Base-by-base conservation (phyloP, 768 basidiomycete species). In the Macrolepiota fuliginosa region DNA sequence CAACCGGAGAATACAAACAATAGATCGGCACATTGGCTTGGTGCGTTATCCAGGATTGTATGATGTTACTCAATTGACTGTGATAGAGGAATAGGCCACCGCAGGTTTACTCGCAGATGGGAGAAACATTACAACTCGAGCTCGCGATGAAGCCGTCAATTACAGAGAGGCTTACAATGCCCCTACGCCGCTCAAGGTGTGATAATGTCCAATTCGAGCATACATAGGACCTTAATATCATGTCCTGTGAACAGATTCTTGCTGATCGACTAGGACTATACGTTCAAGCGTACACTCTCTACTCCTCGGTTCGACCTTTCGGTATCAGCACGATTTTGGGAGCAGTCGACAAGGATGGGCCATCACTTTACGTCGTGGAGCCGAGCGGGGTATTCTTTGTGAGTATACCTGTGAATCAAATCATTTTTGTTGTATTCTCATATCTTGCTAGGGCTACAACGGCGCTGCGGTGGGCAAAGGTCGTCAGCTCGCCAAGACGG, bases 391-490 rank as follows among this genome's bases (percentile, higher is more conserved):
- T 96, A 25, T 94, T 87, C 77, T 90, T 87, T 74, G 94, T 94
- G 64, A 57, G 90, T 81, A 46, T 60, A 27, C 11, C 19, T 2
- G 40, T 36, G 19, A 10, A 35, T 17, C 11, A 54, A 11, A 35
- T 11, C 11, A 54, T 15, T 9, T 3, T 32, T 10, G n/a, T 12
- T 58, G 6, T 42, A 59, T 49, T 54, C 42, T 49, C 58, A 62
- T 24, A 15, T 10, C 29, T 32, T 15, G 54, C 17, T 67, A 96
- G 94, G 97, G 97, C 32, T 98, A 98, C 75, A 83, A 95, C 61
- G 96, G 95, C 27, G 92, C 92, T 13, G 97, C 97, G n/a, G 89
- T 96, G 29, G 97, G 97, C 57, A 99, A 98, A 74, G 97, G 97
- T n/a, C 88, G 92, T 59, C 94, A 97, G 70, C 80, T 98, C 63